Conservation (phyloP, 1,284 basidiomycete species). For the Trichosporon sp. region DNA sequence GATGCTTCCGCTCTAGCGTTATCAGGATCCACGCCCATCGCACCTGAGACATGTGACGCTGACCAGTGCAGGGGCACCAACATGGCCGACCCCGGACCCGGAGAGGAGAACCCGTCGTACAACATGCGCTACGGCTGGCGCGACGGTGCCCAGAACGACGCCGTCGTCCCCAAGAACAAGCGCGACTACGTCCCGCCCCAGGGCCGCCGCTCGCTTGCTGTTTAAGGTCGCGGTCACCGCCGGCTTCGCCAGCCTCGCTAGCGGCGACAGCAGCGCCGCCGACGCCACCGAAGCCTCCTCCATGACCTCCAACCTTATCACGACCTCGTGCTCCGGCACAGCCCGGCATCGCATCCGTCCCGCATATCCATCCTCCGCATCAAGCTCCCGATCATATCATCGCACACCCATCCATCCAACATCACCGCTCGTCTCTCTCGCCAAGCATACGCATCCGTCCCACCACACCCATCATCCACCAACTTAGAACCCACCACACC, state of each 20-base stretch:
- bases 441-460: not conserved
- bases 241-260: not conserved
- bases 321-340: too few species aligned
- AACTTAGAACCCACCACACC: not conserved
- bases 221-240: not conserved
- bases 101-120: constrained; percentile 6
- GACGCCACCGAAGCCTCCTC: not conserved
- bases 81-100: not conserved
- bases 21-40: not conserved
- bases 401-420: too few species aligned
- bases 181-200: constrained; percentile 1
- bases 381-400: not conserved
- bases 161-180: not conserved
- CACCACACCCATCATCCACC: not conserved
- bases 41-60: not conserved
- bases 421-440: not conserved
- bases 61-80: constrained; percentile 13
- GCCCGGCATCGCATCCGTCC: not conserved
- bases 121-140: constrained; percentile 9
- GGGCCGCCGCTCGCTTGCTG: not conserved
- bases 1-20: not conserved
- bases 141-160: constrained; percentile 18
- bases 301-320: not conserved
- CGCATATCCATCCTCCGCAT: not conserved
- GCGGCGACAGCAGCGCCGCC: too few species aligned